Percentiles rank a stretch among this genome's conserved stretches.
These are phyloP conservation scores for Geotrichum aggregatum DNA, from an alignment of 1,139 yeast species.

Conservation along the genomic window DNA sequence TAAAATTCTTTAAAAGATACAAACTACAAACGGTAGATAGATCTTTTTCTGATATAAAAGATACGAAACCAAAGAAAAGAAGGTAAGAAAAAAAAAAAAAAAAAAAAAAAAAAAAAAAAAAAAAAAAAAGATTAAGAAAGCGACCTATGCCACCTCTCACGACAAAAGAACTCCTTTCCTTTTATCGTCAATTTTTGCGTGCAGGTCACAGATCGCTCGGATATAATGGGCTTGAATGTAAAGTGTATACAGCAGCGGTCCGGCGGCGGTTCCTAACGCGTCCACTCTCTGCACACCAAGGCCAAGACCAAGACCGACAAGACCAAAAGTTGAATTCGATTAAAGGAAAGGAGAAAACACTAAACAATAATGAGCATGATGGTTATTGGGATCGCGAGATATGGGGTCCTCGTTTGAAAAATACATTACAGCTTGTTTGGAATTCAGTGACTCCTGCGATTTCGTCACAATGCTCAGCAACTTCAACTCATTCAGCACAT, in stretches of 20 bases:
- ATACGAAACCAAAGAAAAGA: no score
- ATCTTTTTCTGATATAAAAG: no score
- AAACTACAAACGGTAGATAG: no score
- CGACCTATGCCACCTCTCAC: no score
- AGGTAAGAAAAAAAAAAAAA: no score
- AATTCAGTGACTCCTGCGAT: slow-evolving; percentile 20
- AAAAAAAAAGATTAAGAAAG: no score
- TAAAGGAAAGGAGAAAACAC: no score
- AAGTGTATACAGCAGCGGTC: slow-evolving; percentile 11
- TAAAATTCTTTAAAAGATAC: no score
- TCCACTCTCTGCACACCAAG: background rate
- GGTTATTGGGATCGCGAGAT: background rate
- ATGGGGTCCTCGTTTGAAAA: slow-evolving; percentile 8
- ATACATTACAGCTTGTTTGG: slow-evolving; percentile 22
- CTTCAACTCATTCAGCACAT: background rate
- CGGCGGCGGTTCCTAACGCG: slow-evolving; percentile 18
- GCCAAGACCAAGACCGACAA: background rate
- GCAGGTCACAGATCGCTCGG: slow-evolving; percentile 24
- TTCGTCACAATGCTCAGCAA: no score
- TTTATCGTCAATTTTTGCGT: slow-evolving; percentile 24
- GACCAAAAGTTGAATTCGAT: background rate
- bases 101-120: no score
- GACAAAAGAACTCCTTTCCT: slow-evolving; percentile 9
- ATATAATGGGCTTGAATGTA: slow-evolving; percentile 19
- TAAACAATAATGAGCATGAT: no score